Evolutionary conservation across 805 yeast genomes (phyloP), one percentile per base, ranked within the genome.

Genomic region (Hanseniaspora meyeri): DNA sequence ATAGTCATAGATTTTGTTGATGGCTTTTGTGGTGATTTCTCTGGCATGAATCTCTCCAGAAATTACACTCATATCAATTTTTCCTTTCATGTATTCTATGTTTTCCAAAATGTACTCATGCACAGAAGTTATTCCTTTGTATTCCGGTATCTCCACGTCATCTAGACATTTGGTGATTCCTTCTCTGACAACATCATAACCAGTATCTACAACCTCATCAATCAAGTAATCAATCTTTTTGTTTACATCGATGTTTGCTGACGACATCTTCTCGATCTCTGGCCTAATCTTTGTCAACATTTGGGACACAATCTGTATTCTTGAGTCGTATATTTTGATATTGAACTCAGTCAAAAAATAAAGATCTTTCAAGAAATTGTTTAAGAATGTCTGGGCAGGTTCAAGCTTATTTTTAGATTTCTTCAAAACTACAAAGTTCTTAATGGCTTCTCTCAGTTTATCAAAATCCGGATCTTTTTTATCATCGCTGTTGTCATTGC

Each of bases 351-450:
- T 76, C 20, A 93, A 72, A 1, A 71, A 69, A 51, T 72, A 71
- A 43, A 91, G 64, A 64, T 93, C 99, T 24, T 68, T 67, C 43
- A 86, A 75, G 12, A 90, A 65, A 63, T 89, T 91, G 19, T 75
- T 59, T 32, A 91, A 70, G 63, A 85, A 93, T n/a, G 83, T 90
- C 65, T 89, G 88, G 0, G 96, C 97, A 0, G 99, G 99, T 38
- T 87, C 77, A 14, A 93, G 73, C 66, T 93, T 93, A 0, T 97
- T 89, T 11, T 85, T 68, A 0, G 96, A 81, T 63, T 98, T 78
- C 63, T 90, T 93, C 61, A 91, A 95, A 24, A 93, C 74, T 4
- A 93, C 82, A 67, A 93, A 93, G 61, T 82, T 82, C 54, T 97
- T 77, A 57, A 93, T 73, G 1, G 95, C 82, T 8, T 87, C 85